Percentiles rank a stretch among this genome's conserved stretches.
phyloP scores from a whole-genome alignment of 1,139 yeast species.

The Debaryomyces singareniensis region DNA sequence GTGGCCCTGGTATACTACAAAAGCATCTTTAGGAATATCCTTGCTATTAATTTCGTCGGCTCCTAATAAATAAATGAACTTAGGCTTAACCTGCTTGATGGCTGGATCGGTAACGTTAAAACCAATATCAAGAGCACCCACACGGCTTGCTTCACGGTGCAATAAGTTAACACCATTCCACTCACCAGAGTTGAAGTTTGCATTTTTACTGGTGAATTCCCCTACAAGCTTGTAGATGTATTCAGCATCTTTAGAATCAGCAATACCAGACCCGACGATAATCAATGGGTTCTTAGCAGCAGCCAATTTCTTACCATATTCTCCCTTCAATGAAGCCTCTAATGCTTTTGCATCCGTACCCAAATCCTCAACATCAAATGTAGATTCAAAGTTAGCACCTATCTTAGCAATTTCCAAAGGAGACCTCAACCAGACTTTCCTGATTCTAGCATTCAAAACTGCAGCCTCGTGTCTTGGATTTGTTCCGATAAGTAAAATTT shows the following conservation, averaged over 20 bases:
- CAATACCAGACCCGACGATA: slow-evolving; percentile 76
- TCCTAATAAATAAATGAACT: slow-evolving; percentile 73
- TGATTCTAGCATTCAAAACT: slow-evolving; percentile 76
- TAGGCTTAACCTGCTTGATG: slow-evolving; percentile 50
- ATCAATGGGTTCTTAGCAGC: slow-evolving; percentile 71
- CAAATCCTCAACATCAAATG: slow-evolving; percentile 59
- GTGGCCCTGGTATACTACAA: slow-evolving; percentile 88
- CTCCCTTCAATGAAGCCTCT: slow-evolving; percentile 57
- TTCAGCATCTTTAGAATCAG: slow-evolving; percentile 60
- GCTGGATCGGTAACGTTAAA: slow-evolving; percentile 54
- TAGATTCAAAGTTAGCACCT: slow-evolving; percentile 74
- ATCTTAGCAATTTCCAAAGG: slow-evolving; percentile 62
- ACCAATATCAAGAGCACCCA: slow-evolving; percentile 82
- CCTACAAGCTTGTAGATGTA: slow-evolving; percentile 60
- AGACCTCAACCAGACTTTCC: slow-evolving; percentile 75
- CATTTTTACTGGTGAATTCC: slow-evolving; percentile 52
- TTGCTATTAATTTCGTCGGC: slow-evolving; percentile 73
- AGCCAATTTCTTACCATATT: slow-evolving; percentile 62
- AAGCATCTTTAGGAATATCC: slow-evolving; percentile 78
- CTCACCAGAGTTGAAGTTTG: slow-evolving; percentile 59
- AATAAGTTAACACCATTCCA: slow-evolving; percentile 83
- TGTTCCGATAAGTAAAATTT: slow-evolving; percentile 71
- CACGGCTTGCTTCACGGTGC: slow-evolving; percentile 84
- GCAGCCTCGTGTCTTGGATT: slow-evolving; percentile 93
- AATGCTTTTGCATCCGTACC: slow-evolving; percentile 60